A percentile compares a stretch with the other conserved stretches of the same genome.
These are phyloP conservation scores for Crithidia brevicula DNA, from an alignment of 208 protist genomes.

Conservation along the genomic window DNA sequence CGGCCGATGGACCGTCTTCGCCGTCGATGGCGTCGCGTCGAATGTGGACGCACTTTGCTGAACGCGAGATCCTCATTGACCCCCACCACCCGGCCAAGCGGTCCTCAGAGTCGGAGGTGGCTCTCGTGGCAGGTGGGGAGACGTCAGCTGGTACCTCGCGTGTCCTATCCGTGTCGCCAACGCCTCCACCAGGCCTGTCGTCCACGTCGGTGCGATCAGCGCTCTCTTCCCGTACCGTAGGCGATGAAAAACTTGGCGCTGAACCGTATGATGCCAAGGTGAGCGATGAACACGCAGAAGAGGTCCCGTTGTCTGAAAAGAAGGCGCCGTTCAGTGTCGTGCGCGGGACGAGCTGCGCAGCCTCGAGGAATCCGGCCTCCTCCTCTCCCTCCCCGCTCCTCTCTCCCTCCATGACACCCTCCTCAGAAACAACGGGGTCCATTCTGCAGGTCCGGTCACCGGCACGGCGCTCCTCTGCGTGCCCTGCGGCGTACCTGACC, in stretches of 20 bases:
- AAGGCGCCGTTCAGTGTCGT: too few relatives aligned
- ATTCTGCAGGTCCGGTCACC: background rate
- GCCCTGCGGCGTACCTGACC: too few relatives aligned
- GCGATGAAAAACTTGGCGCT: background rate
- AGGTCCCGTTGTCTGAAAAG: too few relatives aligned
- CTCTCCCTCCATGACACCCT: background rate
- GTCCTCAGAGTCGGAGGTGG: background rate
- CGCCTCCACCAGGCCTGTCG: background rate
- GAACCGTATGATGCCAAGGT: too few relatives aligned
- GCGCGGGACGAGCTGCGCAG: too few relatives aligned
- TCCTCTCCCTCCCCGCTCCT: background rate
- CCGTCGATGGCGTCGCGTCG: slow-evolving; percentile 4
- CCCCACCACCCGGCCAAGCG: background rate
- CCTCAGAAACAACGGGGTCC: background rate
- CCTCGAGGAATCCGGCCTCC: too few relatives aligned
- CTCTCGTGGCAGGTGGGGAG: background rate
- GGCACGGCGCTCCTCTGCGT: background rate
- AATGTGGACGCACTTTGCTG: slow-evolving; percentile 11
- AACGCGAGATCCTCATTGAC: background rate
- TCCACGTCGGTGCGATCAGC: background rate
- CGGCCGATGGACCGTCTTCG: background rate
- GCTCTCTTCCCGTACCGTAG: background rate
- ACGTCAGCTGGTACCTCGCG: background rate
- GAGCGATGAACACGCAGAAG: too few relatives aligned
- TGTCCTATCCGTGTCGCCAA: background rate